A percentile compares a stretch with the other conserved stretches of the same genome.
Conservation (phyloP, 139 green algal genomes). For the Micromonas commoda region DNA sequence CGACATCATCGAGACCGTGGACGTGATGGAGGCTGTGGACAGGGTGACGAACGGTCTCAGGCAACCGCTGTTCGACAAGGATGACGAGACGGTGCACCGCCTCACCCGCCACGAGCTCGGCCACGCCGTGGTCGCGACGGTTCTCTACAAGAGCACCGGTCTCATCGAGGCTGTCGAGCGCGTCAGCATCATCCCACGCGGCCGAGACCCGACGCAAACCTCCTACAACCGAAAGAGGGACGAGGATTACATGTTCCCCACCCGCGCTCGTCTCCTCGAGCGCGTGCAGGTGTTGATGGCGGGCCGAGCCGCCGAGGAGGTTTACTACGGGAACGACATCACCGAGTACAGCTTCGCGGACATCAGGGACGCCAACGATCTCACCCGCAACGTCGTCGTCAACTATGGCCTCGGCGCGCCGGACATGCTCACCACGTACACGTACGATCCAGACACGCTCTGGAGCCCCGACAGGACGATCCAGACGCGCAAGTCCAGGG, state of each 20-base stretch:
- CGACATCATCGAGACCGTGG: slow-evolving; percentile 25
- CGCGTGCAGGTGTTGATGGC: slow-evolving; percentile 23
- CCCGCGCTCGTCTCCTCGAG: neutral
- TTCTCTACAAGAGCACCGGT: slow-evolving; percentile 18
- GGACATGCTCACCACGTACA: slow-evolving; percentile 15
- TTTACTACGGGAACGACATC: slow-evolving; percentile 1
- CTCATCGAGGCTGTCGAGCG: slow-evolving; percentile 34
- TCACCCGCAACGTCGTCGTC: slow-evolving; percentile 16
- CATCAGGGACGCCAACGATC: slow-evolving; percentile 16
- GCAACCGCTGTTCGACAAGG: neutral
- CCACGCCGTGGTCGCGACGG: slow-evolving; percentile 30
- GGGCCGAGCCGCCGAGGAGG: neutral
- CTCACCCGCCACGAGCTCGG: slow-evolving; percentile 39
- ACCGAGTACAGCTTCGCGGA: neutral
- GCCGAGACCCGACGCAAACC: slow-evolving; percentile 22
- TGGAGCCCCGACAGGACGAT: neutral
- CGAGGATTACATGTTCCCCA: slow-evolving; percentile 20
- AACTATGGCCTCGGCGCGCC: slow-evolving; percentile 16
- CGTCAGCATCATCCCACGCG: slow-evolving; percentile 36
- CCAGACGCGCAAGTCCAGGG: neutral
- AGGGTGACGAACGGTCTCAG: slow-evolving; percentile 47
- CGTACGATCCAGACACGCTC: slow-evolving; percentile 7
- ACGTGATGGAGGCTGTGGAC: slow-evolving; percentile 53
- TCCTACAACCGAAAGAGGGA: slow-evolving; percentile 1
- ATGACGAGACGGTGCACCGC: neutral